phyloP scores from a whole-genome alignment of 768 basidiomycete genomes.

The Suillus variegatus region DNA sequence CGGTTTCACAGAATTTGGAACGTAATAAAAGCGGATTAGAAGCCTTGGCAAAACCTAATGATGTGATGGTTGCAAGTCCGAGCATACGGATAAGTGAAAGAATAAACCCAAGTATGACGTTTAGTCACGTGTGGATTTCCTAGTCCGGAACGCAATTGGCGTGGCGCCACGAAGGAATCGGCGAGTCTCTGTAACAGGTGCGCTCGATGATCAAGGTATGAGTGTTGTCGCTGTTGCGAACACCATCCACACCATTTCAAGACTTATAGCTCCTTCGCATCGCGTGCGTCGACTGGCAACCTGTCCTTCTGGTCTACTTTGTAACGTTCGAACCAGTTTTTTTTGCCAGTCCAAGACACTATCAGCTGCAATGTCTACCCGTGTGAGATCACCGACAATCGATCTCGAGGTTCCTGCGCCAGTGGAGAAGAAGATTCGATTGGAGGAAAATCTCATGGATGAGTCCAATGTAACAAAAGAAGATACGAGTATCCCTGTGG shows the following conservation, averaged over 20 bases:
- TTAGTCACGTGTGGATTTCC: background rate
- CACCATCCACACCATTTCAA: background rate
- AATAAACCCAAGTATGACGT: too few species aligned
- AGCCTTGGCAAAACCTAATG: background rate
- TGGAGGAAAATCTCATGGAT: slow-evolving; percentile 14
- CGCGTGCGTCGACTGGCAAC: background rate
- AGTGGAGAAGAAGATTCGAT: slow-evolving; percentile 34
- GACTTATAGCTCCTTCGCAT: background rate
- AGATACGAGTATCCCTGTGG: background rate
- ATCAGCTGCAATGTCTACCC: slow-evolving; percentile 11
- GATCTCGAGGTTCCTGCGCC: slow-evolving; percentile 19
- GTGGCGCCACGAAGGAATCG: too few species aligned
- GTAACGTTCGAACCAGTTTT: background rate
- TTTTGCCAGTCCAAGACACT: background rate
- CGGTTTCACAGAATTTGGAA: background rate
- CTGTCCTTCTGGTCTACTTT: too few species aligned
- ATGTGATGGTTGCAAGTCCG: background rate
- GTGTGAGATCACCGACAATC: slow-evolving; percentile 12
- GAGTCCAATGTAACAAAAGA: background rate
- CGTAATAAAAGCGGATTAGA: background rate
- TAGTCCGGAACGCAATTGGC: background rate
- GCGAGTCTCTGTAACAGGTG: too few species aligned
- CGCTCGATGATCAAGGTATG: background rate
- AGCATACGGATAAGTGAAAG: too few species aligned
- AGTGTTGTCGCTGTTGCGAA: background rate